phyloP scores from a whole-genome alignment of 2,329 filamentous ascomycete genomes.

The Cladorrhinum sp. region DNA sequence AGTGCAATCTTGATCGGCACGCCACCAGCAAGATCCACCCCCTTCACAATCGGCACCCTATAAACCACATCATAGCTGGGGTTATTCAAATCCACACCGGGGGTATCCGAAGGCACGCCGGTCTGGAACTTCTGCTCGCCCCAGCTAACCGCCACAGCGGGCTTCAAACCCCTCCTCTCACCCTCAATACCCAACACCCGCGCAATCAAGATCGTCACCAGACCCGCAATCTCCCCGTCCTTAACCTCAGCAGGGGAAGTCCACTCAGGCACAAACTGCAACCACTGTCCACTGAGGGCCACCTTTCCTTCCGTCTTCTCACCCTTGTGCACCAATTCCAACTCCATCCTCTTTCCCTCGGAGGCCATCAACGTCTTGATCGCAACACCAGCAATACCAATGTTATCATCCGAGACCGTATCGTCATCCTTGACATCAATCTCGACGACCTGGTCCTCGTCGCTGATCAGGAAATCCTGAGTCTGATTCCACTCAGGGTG shows the following conservation, averaged over 20 bases:
- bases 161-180: constrained; percentile 42
- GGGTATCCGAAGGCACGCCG: constrained; percentile 40
- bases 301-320: constrained; percentile 37
- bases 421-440: constrained; percentile 45
- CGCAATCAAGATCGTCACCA: constrained; percentile 43
- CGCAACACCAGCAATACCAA: constrained; percentile 41
- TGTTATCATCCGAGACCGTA: constrained; percentile 40
- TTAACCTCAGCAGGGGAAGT: constrained; percentile 27
- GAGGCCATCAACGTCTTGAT: constrained; percentile 41
- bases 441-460: constrained; percentile 42
- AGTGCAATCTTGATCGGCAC: constrained; percentile 34
- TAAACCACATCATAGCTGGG: constrained; percentile 46
- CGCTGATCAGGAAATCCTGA: constrained; percentile 45
- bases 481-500: constrained; percentile 48
- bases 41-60: constrained; percentile 38
- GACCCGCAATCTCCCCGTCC: constrained; percentile 37
- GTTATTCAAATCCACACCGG: constrained; percentile 47
- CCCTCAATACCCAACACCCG: constrained; percentile 42
- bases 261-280: constrained; percentile 39
- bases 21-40: constrained; percentile 25
- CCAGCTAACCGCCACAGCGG: constrained; percentile 44
- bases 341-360: constrained; percentile 39
- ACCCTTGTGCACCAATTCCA: constrained; percentile 38
- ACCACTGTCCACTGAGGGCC: constrained; percentile 39
- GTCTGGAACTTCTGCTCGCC: constrained; percentile 42